These are phyloP conservation scores for Arctostaphylos glauca DNA, from an alignment of 148 eudicot species.

Conservation along the genomic window DNA sequence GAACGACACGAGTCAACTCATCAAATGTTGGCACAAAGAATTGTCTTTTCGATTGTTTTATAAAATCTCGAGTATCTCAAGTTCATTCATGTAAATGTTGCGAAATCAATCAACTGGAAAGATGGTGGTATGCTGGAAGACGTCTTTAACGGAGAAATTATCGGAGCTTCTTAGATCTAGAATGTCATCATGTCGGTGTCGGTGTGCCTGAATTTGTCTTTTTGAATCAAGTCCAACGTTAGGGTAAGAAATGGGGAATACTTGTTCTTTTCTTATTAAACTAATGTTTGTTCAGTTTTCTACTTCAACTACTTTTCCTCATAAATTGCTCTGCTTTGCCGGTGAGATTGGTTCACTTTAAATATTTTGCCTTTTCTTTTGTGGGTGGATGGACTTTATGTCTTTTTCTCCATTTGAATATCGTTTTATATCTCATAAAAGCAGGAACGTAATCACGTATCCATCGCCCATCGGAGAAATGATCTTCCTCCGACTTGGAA, in stretches of 20 bases:
- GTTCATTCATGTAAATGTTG: too few relatives aligned
- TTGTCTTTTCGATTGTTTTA: too few relatives aligned
- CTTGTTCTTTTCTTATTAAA: neutral
- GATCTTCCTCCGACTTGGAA: neutral
- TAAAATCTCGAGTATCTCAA: too few relatives aligned
- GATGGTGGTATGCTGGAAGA: neutral
- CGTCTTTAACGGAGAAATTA: neutral
- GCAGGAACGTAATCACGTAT: neutral
- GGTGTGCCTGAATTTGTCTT: conserved; percentile 19
- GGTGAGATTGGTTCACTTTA: conserved; percentile 11
- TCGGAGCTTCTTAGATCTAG: conserved; percentile 30
- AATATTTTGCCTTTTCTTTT: conserved; percentile 11
- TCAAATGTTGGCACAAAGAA: too few relatives aligned
- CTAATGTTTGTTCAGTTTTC: conserved; percentile 24
- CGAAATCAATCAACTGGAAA: neutral
- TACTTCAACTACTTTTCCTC: conserved; percentile 28
- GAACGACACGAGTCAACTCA: too few relatives aligned
- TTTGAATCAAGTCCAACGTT: neutral
- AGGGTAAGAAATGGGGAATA: conserved; percentile 16
- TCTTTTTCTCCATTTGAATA: neutral
- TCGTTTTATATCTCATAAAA: too few relatives aligned
- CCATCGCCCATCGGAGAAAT: neutral
- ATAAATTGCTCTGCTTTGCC: neutral
- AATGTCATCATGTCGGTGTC: conserved; percentile 13
- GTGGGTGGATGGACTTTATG: conserved; percentile 8